Conservation (phyloP, 2,329 filamentous ascomycete species). For the Fusarium neocosmosporiellum region DNA sequence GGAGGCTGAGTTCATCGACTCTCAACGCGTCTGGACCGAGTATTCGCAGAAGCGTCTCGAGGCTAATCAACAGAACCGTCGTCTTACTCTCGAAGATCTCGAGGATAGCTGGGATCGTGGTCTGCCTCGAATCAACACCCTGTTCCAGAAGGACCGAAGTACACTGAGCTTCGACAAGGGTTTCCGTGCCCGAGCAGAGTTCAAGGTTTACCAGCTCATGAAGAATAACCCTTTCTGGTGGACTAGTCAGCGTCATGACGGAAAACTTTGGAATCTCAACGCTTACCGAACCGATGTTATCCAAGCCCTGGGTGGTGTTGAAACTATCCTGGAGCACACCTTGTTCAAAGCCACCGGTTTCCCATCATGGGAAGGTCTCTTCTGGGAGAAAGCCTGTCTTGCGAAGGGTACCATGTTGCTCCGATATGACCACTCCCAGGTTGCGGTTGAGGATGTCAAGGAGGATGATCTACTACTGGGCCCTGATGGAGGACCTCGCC, state of each 20-base stretch:
- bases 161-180: conserved; percentile 99
- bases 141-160: conserved; percentile 98
- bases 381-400: conserved; percentile 84
- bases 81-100: conserved; percentile 92
- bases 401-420: no score
- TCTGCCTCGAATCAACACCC: conserved; percentile 95
- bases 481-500: no score
- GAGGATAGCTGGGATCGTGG: conserved; percentile 99
- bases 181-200: conserved; percentile 93
- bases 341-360: conserved; percentile 98
- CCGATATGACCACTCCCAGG: no score
- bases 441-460: no score
- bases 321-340: conserved; percentile 97
- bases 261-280: conserved; percentile 97
- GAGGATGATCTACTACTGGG: no score
- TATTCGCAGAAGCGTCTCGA: conserved; percentile 98
- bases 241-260: conserved; percentile 97
- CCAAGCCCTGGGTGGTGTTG: conserved; percentile 93
- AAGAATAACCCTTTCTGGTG: conserved; percentile 99
- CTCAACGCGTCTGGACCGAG: conserved; percentile 98
- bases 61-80: conserved; percentile 95
- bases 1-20: conserved; percentile 99
- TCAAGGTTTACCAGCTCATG: conserved; percentile 99
- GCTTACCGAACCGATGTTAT: conserved; percentile 97
- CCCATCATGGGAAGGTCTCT: conserved; percentile 95